These are phyloP conservation scores for Myriosclerotinia duriaeana DNA, from an alignment of 2,329 filamentous ascomycete species.

Conservation along the genomic window DNA sequence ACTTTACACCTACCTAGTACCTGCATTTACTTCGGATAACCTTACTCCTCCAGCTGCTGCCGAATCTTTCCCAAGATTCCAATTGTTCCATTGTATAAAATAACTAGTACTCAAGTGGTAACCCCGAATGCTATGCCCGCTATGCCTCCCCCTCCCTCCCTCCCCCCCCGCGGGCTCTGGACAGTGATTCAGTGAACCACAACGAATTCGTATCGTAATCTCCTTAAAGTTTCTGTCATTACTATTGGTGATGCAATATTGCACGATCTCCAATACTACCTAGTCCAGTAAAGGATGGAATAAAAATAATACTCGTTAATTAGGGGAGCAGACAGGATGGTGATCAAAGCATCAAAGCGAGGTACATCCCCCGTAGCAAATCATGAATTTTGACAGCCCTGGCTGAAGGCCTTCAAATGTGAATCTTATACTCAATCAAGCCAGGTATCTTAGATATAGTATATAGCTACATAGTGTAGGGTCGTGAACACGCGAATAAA, in stretches of 20 bases:
- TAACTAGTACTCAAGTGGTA: background rate
- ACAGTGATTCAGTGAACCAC: background rate
- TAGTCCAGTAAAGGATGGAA: background rate
- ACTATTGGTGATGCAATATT: no score
- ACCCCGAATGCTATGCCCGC: no score
- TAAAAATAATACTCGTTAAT: background rate
- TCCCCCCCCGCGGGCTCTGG: no score
- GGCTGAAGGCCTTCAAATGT: background rate
- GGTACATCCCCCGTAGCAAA: background rate
- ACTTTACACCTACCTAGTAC: no score
- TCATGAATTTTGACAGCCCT: background rate
- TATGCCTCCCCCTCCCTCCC: no score
- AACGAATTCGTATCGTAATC: slow-evolving; percentile 7
- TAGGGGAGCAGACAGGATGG: background rate
- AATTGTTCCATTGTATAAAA: background rate
- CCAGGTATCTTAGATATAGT: no score
- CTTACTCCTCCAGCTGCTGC: background rate
- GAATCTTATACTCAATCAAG: slow-evolving; percentile 4
- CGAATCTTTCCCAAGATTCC: slow-evolving; percentile 5
- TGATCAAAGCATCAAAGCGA: slow-evolving; percentile 6
- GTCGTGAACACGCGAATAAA: background rate
- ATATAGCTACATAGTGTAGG: background rate
- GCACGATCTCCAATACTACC: background rate
- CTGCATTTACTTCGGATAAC: no score
- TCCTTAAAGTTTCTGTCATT: background rate